Evolutionary conservation across 2,329 filamentous ascomycete genomes (phyloP).

Genomic region (Botrytis hyacinthi): DNA sequence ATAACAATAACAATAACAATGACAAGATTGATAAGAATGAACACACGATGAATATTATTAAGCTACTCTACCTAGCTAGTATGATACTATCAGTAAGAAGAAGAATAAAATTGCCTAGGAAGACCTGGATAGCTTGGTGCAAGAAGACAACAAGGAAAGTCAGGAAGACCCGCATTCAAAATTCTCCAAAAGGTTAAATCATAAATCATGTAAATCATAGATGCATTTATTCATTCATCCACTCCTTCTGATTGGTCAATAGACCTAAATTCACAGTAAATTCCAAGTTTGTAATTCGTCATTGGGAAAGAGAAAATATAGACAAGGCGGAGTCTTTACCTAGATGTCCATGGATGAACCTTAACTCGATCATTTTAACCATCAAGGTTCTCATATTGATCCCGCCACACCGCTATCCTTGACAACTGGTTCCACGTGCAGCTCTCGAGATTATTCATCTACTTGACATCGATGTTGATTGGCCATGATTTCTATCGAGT

Average conservation of each 20-base stretch:
- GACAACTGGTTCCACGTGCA: neutral
- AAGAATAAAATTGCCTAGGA: neutral
- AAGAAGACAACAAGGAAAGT: neutral
- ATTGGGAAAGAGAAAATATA: neutral
- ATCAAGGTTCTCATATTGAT: constrained; percentile 14
- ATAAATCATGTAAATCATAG: neutral
- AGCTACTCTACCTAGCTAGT: neutral
- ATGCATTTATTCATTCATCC: neutral
- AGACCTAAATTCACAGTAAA: too few relatives aligned
- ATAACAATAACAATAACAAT: neutral
- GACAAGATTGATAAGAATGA: neutral
- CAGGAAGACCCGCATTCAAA: neutral
- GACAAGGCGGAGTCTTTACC: neutral
- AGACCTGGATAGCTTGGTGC: neutral
- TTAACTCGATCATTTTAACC: neutral
- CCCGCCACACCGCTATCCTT: neutral
- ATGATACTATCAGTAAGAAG: too few relatives aligned
- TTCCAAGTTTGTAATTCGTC: neutral
- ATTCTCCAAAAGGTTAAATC: neutral
- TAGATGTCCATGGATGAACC: neutral
- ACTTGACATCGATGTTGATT: neutral
- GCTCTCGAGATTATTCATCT: neutral
- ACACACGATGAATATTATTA: neutral
- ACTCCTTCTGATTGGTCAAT: neutral
- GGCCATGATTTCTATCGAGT: neutral